Conservation (phyloP, 176 grass and related monocot species). For the Puccinellia tenuiflora region DNA sequence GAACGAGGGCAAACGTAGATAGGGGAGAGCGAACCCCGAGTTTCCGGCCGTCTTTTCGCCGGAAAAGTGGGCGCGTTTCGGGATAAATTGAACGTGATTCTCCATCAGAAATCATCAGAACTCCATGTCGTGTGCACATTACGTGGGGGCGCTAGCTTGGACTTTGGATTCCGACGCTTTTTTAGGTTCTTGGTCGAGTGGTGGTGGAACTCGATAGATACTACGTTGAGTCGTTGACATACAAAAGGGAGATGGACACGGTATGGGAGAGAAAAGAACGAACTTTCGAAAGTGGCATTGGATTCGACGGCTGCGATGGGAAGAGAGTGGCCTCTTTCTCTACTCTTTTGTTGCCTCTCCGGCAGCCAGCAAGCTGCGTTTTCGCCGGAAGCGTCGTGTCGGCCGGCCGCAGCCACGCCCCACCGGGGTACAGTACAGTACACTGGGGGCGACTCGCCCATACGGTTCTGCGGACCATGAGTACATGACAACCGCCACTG, state of each 20-base stretch:
- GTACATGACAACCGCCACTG: background rate
- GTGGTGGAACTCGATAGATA: background rate
- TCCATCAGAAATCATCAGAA: background rate
- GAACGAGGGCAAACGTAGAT: background rate
- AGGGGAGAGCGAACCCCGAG: background rate
- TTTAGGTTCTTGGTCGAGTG: background rate
- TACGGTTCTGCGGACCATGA: background rate
- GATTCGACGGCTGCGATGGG: constrained; percentile 20
- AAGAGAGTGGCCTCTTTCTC: background rate
- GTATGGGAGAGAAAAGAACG: background rate
- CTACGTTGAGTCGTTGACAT: background rate
- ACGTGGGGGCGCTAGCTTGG: constrained; percentile 2
- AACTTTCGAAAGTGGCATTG: constrained; percentile 38
- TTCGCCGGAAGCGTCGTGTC: background rate
- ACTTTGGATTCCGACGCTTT: background rate
- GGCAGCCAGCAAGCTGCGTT: background rate
- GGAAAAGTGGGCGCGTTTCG: background rate
- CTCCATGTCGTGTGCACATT: background rate
- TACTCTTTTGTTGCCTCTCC: background rate
- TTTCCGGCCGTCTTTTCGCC: constrained; percentile 34
- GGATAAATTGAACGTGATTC: background rate
- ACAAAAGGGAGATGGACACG: background rate
- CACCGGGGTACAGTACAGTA: background rate
- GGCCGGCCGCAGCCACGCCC: background rate
- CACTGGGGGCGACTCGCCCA: background rate